phyloP scores from a whole-genome alignment of 441 rosid genomes.

The Jatropha podagrica region DNA sequence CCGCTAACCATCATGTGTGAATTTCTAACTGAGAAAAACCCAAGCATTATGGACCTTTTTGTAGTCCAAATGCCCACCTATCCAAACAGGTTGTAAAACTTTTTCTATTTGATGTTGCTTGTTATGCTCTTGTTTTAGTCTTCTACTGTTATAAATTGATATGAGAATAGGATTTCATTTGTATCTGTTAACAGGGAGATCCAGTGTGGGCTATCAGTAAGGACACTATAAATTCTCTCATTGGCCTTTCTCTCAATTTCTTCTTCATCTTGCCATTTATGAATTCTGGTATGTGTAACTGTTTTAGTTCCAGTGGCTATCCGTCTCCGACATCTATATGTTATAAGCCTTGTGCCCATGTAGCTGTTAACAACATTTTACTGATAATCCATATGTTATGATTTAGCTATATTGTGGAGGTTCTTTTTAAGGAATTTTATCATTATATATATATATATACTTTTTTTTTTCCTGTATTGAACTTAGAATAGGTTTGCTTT shows the following conservation, averaged over 20 bases:
- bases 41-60: not conserved
- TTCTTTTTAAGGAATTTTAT: not conserved
- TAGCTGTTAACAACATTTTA: no score
- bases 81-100: not conserved
- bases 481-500: not conserved
- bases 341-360: not conserved
- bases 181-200: constrained; percentile 61
- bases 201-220: constrained; percentile 90
- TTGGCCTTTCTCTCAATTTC: constrained; percentile 87
- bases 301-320: not conserved
- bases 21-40: no score
- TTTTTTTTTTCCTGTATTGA: no score
- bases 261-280: constrained; percentile 83
- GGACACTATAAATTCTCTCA: constrained; percentile 64
- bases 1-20: no score
- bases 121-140: not conserved
- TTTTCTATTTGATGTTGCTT: not conserved
- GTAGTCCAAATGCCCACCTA: not conserved
- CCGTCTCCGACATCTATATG: not conserved
- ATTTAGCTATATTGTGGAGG: not conserved
- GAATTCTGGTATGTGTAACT: constrained; percentile 55
- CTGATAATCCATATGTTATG: not conserved
- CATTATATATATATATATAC: not conserved
- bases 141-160: not conserved
- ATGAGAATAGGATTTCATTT: not conserved